Percentiles rank a stretch among this genome's conserved stretches.
These are phyloP conservation scores for Berkeleyomyces basicola DNA, from an alignment of 2,329 filamentous ascomycete genomes.

Conservation along the genomic window DNA sequence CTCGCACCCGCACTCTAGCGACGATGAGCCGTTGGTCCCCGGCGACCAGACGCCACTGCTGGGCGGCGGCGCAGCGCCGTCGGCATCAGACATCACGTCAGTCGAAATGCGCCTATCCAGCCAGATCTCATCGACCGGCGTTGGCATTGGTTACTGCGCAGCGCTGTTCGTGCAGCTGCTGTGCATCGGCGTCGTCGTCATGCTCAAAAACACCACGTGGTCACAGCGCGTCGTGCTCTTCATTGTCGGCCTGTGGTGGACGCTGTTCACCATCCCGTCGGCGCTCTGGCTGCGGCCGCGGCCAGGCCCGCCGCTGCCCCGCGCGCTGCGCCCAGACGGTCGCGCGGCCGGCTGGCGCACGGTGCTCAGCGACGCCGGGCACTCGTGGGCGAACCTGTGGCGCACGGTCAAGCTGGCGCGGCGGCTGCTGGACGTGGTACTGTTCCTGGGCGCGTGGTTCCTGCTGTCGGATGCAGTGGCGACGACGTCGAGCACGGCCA, in stretches of 20 bases:
- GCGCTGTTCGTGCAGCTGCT: slow-evolving; percentile 71
- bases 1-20: slow-evolving; percentile 17
- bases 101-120: slow-evolving; percentile 67
- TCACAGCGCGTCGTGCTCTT: slow-evolving; percentile 77
- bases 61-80: neutral
- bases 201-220: slow-evolving; percentile 61
- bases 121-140: slow-evolving; percentile 77
- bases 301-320: slow-evolving; percentile 64
- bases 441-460: slow-evolving; percentile 85
- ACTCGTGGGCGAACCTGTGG: slow-evolving; percentile 75
- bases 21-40: neutral
- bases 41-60: neutral
- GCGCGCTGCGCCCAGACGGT: slow-evolving; percentile 17
- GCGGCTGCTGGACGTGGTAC: slow-evolving; percentile 52
- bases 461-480: slow-evolving; percentile 86
- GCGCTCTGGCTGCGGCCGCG: slow-evolving; percentile 75
- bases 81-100: slow-evolving; percentile 6
- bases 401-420: slow-evolving; percentile 63
- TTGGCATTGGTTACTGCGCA: slow-evolving; percentile 84
- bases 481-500: slow-evolving; percentile 84
- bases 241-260: slow-evolving; percentile 83
- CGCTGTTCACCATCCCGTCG: slow-evolving; percentile 73
- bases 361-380: slow-evolving; percentile 50
- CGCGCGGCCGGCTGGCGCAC: slow-evolving; percentile 17
- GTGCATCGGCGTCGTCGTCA: slow-evolving; percentile 59